Evolutionary conservation across 2,329 filamentous ascomycete species (phyloP).

Genomic region (Raffaelea ambrosiae): DNA sequence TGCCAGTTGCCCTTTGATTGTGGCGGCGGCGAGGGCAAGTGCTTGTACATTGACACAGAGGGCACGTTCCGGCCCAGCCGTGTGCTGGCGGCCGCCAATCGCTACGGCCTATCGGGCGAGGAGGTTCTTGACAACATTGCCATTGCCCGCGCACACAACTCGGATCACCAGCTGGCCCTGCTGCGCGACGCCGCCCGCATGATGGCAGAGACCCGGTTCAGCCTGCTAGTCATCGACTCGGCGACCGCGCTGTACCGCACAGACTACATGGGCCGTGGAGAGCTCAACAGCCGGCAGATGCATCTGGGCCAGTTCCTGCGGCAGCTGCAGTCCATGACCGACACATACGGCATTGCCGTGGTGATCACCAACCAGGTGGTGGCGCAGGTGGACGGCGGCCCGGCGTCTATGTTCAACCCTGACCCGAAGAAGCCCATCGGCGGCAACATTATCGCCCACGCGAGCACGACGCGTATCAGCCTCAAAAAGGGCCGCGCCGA

Average conservation of each 20-base stretch:
- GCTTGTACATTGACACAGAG: slow-evolving; percentile 96
- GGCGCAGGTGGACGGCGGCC: slow-evolving; percentile 93
- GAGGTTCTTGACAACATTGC: slow-evolving; percentile 98
- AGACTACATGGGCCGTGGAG: slow-evolving; percentile 92
- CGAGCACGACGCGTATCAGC: slow-evolving; percentile 88
- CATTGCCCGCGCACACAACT: slow-evolving; percentile 97
- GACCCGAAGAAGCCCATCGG: slow-evolving; percentile 99
- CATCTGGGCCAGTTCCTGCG: slow-evolving; percentile 86
- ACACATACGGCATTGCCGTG: slow-evolving; percentile 91
- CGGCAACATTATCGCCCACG: slow-evolving; percentile 97
- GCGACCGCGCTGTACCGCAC: slow-evolving; percentile 93
- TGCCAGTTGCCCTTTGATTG: slow-evolving; percentile 98
- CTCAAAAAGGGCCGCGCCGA: slow-evolving; percentile 93
- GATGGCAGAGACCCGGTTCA: slow-evolving; percentile 99
- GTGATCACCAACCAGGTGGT: slow-evolving; percentile 99
- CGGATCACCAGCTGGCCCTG: slow-evolving; percentile 91
- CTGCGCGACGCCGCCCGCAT: slow-evolving; percentile 92
- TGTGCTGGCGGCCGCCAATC: slow-evolving; percentile 81
- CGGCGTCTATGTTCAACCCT: slow-evolving; percentile 96
- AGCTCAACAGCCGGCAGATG: slow-evolving; percentile 86
- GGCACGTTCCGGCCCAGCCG: slow-evolving; percentile 93
- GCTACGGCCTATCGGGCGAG: slow-evolving; percentile 90
- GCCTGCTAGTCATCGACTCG: slow-evolving; percentile 88
- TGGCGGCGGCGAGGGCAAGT: slow-evolving; percentile 97
- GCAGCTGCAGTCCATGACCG: slow-evolving; percentile 67